Evolutionary conservation across 768 basidiomycete genomes (phyloP), one percentile per base, ranked within the genome.

Genomic region (Inosperma sp.): DNA sequence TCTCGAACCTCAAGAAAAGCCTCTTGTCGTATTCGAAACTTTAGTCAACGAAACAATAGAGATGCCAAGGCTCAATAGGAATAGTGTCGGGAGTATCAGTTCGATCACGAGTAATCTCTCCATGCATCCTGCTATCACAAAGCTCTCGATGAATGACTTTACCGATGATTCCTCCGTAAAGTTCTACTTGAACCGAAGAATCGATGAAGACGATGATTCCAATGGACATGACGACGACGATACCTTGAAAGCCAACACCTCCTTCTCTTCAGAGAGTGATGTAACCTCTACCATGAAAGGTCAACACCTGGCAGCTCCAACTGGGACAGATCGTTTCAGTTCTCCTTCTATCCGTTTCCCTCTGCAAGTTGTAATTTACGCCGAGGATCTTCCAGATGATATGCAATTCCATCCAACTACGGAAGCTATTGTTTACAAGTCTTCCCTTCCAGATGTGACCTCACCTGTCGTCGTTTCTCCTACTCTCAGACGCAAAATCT

Each of bases 121-220:
- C 3, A 86, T 90, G 81, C 91, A 97, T 62, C 94, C 95, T 14
- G 94, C 96, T 13, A 99, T 98, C 68, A 85, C 82, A 62, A 90
- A 88, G 64, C 72, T 98, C 33, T 83, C 88, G 37, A 95, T 96
- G 92, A 96, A 94, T 60, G 96, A 98, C 64, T 98, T 94, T 63
- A 89, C 89, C 35, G 96, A 99, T 58, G 96, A 98, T 63, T 93
- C 93, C 3, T 84, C 87, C 0, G 94, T 98, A 69, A 98, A 97
- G 68, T 88, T 98, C 68, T 99, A 96, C 68, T 68, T 98, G 56
- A 93, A 97, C 65, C 75, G 89, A 48, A 72, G 78, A 22, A 64
- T 60, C 23, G 67, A 73, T 47, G 65, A 68, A 13, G 76, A 77
- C 36, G 77, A 77, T 45, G 75, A 68, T 40, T 39, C 58, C 41